Evolutionary conservation across 2,329 filamentous ascomycete species (phyloP).

Genomic region (Chaetomium globosum): DNA sequence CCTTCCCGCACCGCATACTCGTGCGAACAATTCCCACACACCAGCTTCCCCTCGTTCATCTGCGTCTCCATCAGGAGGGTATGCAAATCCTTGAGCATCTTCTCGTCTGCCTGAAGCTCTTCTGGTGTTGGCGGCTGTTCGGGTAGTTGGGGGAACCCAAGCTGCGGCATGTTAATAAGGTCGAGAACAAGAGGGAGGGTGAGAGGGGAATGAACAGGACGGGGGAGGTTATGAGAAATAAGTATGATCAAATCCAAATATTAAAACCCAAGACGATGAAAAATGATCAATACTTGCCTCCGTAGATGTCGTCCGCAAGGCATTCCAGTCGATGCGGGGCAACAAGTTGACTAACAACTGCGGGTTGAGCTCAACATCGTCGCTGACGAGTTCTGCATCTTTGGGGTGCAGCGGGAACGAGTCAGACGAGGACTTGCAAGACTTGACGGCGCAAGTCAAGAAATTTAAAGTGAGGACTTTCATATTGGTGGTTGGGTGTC

Average conservation of each 20-base stretch:
- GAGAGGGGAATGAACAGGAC: not conserved
- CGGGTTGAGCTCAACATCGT: slow-evolving; percentile 79
- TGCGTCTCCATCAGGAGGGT: slow-evolving; percentile 84
- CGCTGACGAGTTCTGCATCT: slow-evolving; percentile 85
- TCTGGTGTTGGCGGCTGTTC: slow-evolving; percentile 63
- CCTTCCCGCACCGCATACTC: slow-evolving; percentile 95
- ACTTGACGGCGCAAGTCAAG: slow-evolving; percentile 91
- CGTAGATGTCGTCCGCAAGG: slow-evolving; percentile 70
- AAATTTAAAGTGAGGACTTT: slow-evolving; percentile 97
- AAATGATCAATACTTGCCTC: slow-evolving; percentile 62
- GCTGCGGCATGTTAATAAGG: slow-evolving; percentile 50
- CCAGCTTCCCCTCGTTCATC: slow-evolving; percentile 83
- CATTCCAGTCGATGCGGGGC: slow-evolving; percentile 85
- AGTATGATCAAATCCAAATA: not conserved
- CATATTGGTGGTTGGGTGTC: slow-evolving; percentile 57
- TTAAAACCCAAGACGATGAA: not conserved
- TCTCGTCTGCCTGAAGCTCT: slow-evolving; percentile 65
- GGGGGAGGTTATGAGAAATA: not conserved
- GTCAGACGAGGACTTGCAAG: slow-evolving; percentile 78
- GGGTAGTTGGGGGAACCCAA: slow-evolving; percentile 76
- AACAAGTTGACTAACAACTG: slow-evolving; percentile 82
- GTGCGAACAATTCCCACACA: slow-evolving; percentile 88
- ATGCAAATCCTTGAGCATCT: slow-evolving; percentile 77
- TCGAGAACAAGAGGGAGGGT: not conserved
- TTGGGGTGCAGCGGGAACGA: slow-evolving; percentile 91